These are phyloP conservation scores for Trypanosoma conorhini DNA, from an alignment of 208 protist genomes.

Conservation along the genomic window DNA sequence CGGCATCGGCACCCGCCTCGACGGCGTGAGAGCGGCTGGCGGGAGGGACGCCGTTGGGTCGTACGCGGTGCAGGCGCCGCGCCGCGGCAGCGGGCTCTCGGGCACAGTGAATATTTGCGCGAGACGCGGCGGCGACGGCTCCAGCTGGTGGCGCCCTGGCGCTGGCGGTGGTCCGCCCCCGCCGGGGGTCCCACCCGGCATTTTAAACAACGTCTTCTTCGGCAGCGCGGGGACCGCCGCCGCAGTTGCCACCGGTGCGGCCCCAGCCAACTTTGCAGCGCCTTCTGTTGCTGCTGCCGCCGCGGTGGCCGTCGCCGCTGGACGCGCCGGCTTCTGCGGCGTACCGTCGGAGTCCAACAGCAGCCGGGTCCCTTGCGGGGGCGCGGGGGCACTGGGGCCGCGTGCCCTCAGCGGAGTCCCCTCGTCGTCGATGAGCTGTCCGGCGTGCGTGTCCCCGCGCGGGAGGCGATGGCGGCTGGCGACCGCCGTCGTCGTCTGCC, in stretches of 20 bases:
- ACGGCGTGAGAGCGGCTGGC: background rate
- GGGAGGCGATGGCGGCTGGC: conserved; percentile 43
- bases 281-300: background rate
- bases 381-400: background rate
- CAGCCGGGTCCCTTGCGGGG: conserved; percentile 2
- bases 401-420: background rate
- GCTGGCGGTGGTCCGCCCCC: background rate
- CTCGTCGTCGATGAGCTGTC: conserved; percentile 19
- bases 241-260: too few species aligned
- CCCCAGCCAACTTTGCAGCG: too few species aligned
- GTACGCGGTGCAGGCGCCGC: conserved; percentile 22
- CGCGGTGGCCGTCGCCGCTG: conserved; percentile 1
- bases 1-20: background rate
- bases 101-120: conserved; percentile 4
- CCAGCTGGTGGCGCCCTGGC: conserved; percentile 3
- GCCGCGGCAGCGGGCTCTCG: conserved; percentile 20
- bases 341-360: conserved; percentile 27
- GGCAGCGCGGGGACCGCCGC: conserved; percentile 34
- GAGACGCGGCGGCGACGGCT: too few species aligned
- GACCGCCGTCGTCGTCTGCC: conserved; percentile 45
- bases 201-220: conserved; percentile 43
- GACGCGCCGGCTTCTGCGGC: conserved; percentile 9
- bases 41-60: conserved; percentile 29
- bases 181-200: background rate
- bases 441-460: conserved; percentile 26